Evolutionary conservation across 1,284 basidiomycete species (phyloP).

Genomic region (Leccinum angustisporum): DNA sequence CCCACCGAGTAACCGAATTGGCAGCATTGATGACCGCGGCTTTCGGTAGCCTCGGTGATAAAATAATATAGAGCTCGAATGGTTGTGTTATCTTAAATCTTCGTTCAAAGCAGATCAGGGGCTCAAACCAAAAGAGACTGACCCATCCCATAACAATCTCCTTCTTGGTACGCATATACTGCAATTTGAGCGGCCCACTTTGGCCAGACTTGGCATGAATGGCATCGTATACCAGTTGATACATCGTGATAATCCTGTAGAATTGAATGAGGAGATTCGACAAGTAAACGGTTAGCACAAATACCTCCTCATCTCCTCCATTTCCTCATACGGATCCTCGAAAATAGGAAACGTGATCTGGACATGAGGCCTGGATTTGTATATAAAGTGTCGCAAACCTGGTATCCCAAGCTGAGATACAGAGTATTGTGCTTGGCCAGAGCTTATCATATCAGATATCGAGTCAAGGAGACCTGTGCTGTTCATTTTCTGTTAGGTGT

Average conservation of each 20-base stretch:
- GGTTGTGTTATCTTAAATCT: conserved; percentile 78
- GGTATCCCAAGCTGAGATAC: conserved; percentile 78
- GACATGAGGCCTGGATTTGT: conserved; percentile 86
- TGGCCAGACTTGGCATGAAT: conserved; percentile 86
- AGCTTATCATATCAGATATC: conserved; percentile 45
- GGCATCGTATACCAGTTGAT: conserved; percentile 81
- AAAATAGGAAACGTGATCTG: conserved; percentile 85
- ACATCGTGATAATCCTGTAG: conserved; percentile 74
- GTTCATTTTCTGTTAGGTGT: conserved; percentile 53
- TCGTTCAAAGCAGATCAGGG: neutral
- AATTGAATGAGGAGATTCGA: conserved; percentile 10
- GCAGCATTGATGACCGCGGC: conserved; percentile 83
- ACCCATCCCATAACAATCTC: conserved; percentile 93
- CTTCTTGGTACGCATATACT: conserved; percentile 79
- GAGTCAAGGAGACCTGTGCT: conserved; percentile 56
- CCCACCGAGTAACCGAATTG: conserved; percentile 87
- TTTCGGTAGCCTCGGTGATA: conserved; percentile 85
- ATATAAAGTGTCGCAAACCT: conserved; percentile 91
- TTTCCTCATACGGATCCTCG: conserved; percentile 77
- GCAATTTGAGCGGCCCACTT: conserved; percentile 72
- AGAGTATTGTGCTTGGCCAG: conserved; percentile 59
- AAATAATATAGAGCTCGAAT: conserved; percentile 87
- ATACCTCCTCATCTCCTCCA: conserved; percentile 60
- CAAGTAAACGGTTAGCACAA: neutral
- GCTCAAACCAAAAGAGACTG: conserved; percentile 30